Base-by-base conservation (phyloP, 2,329 filamentous ascomycete genomes). In the Bipolaris bicolor region DNA sequence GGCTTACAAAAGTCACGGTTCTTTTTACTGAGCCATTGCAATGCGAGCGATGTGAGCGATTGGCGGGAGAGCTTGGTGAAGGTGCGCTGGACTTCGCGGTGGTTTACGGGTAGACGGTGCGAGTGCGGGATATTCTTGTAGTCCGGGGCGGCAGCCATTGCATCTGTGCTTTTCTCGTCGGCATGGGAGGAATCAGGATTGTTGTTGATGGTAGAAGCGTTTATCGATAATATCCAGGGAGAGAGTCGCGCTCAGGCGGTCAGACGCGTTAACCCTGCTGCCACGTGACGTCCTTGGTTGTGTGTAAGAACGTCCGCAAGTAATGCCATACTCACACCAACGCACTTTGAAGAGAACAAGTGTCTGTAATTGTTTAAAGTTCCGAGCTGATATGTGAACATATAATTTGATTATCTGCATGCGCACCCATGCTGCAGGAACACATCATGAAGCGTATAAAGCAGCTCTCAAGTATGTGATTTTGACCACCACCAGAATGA, bases 21-120 rank as follows among this genome's bases (percentile, higher is more conserved):
- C 61, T 82, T 80, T 47, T 88, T 85, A 55, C 89, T 85, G 3
- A 96, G 86, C 92, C 92, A 96, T 78, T 89, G 84, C 20, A 92
- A 82, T 0, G 85, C 89, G 7, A 96, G 83, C 0, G 87, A 85
- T 24, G 95, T 78, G 20, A 96, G 83, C 0, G 90, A 87, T 45
- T 87, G 80, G 49, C 91, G 87, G 1, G 90, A 89, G 16, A 96
- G 83, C 52, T 88, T 88, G 58, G 81, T 83, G 47, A 96, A 82
- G 39, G 84, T 82, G 74, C 90, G 91, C 62, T 84, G 74, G 47
- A 92, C 84, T 29, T 86, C 81, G 44, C 84, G 80, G 70, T 88
- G 89, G 57, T 84, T 80, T 7, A 89, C 81, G 55, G 87, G 84
- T 69, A 94, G 83, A 66, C 87, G 87, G 62, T 92, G 82, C 26